Evolutionary conservation across 495 filamentous ascomycete genomes (phyloP).

Genomic region (Apodospora peruviana): DNA sequence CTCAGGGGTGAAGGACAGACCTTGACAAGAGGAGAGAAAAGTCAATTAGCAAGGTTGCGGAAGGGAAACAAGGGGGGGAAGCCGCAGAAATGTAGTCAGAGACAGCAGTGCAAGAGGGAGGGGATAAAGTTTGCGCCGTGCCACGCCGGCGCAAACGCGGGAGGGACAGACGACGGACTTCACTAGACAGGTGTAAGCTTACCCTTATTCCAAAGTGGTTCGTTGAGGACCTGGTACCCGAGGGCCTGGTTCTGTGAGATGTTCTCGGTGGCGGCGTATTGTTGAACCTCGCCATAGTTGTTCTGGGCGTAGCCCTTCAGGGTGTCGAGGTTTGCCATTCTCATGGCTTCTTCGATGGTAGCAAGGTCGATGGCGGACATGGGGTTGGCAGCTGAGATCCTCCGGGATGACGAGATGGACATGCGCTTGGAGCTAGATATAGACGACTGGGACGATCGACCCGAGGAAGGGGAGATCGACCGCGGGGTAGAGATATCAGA

Average conservation of each 20-base stretch:
- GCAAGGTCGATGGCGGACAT: slow-evolving; percentile 47
- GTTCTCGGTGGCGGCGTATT: slow-evolving; percentile 46
- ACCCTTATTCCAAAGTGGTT: slow-evolving; percentile 58
- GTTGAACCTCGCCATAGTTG: slow-evolving; percentile 45
- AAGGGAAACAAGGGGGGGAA: slow-evolving; percentile 11
- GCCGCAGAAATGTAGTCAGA: slow-evolving; percentile 7
- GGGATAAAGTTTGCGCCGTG: slow-evolving; percentile 5
- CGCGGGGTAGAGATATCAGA: slow-evolving; percentile 51
- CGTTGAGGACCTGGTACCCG: slow-evolving; percentile 51
- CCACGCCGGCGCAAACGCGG: not conserved
- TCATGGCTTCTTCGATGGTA: slow-evolving; percentile 50
- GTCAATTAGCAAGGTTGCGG: slow-evolving; percentile 1
- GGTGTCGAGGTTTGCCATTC: slow-evolving; percentile 46
- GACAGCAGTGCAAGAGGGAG: not conserved
- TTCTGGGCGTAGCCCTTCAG: slow-evolving; percentile 48
- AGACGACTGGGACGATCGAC: slow-evolving; percentile 47
- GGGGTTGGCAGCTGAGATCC: slow-evolving; percentile 47
- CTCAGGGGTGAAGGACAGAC: slow-evolving; percentile 51
- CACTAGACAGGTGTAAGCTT: slow-evolving; percentile 8
- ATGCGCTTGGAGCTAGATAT: slow-evolving; percentile 46
- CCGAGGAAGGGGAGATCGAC: slow-evolving; percentile 46
- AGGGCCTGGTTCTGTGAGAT: slow-evolving; percentile 39
- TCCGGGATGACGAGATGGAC: slow-evolving; percentile 43
- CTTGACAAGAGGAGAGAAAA: slow-evolving; percentile 25
- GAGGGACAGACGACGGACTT: not conserved